Base-by-base conservation (phyloP, 768 basidiomycete genomes). In the Trametes meyenii region DNA sequence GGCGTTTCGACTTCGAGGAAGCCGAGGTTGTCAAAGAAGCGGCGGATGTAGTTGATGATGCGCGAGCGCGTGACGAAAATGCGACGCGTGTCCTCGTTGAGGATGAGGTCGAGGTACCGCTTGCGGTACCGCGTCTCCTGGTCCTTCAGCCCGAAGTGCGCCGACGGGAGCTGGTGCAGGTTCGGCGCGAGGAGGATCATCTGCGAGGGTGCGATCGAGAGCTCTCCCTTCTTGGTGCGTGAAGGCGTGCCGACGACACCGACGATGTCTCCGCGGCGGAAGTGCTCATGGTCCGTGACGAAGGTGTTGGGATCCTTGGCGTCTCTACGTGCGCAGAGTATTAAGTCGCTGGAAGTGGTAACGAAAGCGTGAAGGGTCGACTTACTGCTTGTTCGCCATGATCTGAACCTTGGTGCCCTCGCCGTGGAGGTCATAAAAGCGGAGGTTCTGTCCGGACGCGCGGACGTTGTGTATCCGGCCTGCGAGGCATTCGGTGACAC, bases 1-100 rank as follows among this genome's bases (percentile, higher is more conserved):
- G 97, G 97, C 1, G 97, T 99, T 77, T 99, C 96, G 64, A 98
- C 96, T 77, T 99, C 97, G 76, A 98, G 86, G 83, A 99, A 99
- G 45, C 96, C 97, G 21, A 90, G 85, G 66, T 81, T 77, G 73
- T 97, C 95, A 58, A 99, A 77, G 84, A 85, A 99, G 66, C 88
- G 89, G 46, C 97, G 87, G 67, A 97, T 78, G 75, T 97, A 96
- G 81, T 94, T 94, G 78, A 99, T 82, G 72, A 97, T 90, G 70
- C 84, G 86, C 73, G 88, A 87, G 62, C 97, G 88, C 26, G 92
- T 90, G 77, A 96, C 78, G 78, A 98, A 99, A 64, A 96, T 87
- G 67, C 87, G 86, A 63, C 97, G 88, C 17, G 94, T 93, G 66
- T 86, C 84, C 42, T 92, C 89, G 74, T 92, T 96, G 75, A 99